Conservation (phyloP, 495 filamentous ascomycete genomes). For the Aspergillus taichungensis region DNA sequence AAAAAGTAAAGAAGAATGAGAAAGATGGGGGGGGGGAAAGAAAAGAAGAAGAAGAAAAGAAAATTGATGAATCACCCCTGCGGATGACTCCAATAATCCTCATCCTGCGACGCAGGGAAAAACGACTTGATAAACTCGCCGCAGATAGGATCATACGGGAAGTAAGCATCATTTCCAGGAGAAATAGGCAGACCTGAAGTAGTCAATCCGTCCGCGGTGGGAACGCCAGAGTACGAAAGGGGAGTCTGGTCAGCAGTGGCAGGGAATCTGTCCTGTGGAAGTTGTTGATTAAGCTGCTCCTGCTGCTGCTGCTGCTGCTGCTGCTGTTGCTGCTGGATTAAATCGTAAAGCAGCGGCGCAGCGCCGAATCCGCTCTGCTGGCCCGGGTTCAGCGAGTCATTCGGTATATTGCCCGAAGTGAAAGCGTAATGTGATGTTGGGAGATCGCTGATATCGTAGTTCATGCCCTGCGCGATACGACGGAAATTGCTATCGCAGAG, state of each 20-base stretch:
- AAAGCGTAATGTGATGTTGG: slow-evolving; percentile 20
- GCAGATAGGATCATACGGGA: slow-evolving; percentile 39
- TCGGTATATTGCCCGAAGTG: neutral
- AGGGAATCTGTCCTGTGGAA: too few relatives aligned
- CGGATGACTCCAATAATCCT: slow-evolving; percentile 10
- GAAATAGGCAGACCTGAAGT: too few relatives aligned
- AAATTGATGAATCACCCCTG: neutral
- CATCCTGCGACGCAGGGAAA: slow-evolving; percentile 27
- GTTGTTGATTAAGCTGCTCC: too few relatives aligned
- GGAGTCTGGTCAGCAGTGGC: too few relatives aligned
- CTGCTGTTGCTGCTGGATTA: too few relatives aligned
- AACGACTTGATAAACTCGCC: slow-evolving; percentile 39
- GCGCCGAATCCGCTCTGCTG: too few relatives aligned
- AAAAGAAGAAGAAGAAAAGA: neutral
- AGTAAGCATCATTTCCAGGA: slow-evolving; percentile 21
- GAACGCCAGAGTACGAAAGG: too few relatives aligned
- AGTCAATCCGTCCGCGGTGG: too few relatives aligned
- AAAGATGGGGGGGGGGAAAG: neutral
- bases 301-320: too few relatives aligned
- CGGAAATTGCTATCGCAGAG: slow-evolving; percentile 42
- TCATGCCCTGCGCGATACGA: slow-evolving; percentile 33
- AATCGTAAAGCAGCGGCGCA: too few relatives aligned
- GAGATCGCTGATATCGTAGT: slow-evolving; percentile 32
- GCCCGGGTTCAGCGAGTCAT: neutral
- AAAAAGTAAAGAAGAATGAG: neutral